Base-by-base conservation (phyloP, 495 filamentous ascomycete genomes). In the Penicillium diatomitis region DNA sequence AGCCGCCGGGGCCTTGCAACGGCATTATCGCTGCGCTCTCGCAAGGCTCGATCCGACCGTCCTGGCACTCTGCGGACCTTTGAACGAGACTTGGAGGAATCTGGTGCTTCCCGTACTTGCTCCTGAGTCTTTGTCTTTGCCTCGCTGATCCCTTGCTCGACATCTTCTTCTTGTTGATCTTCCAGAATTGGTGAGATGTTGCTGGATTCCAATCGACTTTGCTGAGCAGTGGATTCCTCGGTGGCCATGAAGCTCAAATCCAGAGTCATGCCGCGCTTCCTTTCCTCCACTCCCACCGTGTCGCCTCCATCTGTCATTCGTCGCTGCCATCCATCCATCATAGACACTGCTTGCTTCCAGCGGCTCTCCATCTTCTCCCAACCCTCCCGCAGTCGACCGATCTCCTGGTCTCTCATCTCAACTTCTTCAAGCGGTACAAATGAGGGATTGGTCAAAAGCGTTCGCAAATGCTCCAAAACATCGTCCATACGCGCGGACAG, bases 401-500 rank as follows among this genome's bases (percentile, higher is more conserved):
- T 96, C 57, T 95, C 90, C 38, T 94, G 86, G 50, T 98, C 91
- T 31, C 91, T 79, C 11, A 90, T 71, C 50, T 90, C 87, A 5
- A 96, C 87, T 63, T 96, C 84, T 60, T 97, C 94, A n/a, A 98
- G 75, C 0, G 92, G 87, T 32, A 96, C 92, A 65, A 97, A 98
- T 6, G 87, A 91, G 4, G 92, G 92, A 53, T 96, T 96, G 8
- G 90, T 95, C 30, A 98, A 72, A 34, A 98, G 73, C 4, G 76
- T 86, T 52, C 83, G 79, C 41, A 97, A 72, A 53, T 92, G 87
- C 44, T 85, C 81, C 48, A 97, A 73, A 2, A 91, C 81, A 3
- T 64, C 65, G 29, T 88, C 82, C 66, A 95, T 77, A 47, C 91
- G 84, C 5, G 61, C 52, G 0, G 86, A 80, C 38, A 97, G 68